Evolutionary conservation across 352 stramenopile genomes (phyloP).

Genomic region (Phytophthora agathidicida): DNA sequence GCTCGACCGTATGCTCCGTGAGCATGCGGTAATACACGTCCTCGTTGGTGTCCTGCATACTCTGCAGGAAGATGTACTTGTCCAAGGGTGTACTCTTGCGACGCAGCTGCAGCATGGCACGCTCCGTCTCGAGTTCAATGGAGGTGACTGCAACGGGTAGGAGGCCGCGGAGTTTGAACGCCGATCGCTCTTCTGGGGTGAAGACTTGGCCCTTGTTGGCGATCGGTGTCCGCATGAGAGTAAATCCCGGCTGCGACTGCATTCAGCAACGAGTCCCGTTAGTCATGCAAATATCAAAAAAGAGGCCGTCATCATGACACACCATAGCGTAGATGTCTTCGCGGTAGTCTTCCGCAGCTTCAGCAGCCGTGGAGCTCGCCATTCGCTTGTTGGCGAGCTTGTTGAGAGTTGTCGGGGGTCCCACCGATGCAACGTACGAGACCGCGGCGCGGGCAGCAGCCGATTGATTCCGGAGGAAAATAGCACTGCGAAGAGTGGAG

Average conservation of each 20-base stretch:
- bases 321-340: slow-evolving; percentile 10
- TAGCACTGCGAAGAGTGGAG: slow-evolving; percentile 16
- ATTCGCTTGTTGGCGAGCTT: slow-evolving; percentile 18
- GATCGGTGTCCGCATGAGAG: slow-evolving; percentile 80
- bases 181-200: slow-evolving; percentile 86
- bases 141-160: slow-evolving; percentile 86
- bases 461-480: slow-evolving; percentile 11
- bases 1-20: slow-evolving; percentile 89
- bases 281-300: background rate
- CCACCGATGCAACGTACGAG: slow-evolving; percentile 18
- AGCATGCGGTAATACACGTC: slow-evolving; percentile 93
- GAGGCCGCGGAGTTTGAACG: slow-evolving; percentile 91
- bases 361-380: slow-evolving; percentile 18
- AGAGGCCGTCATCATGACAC: slow-evolving; percentile 8
- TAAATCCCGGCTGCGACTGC: slow-evolving; percentile 15
- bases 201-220: slow-evolving; percentile 96
- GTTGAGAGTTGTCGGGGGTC: background rate
- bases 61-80: slow-evolving; percentile 95
- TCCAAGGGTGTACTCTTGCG: slow-evolving; percentile 86
- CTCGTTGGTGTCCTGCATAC: slow-evolving; percentile 91
- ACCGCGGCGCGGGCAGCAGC: slow-evolving; percentile 13
- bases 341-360: slow-evolving; percentile 2
- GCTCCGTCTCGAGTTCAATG: slow-evolving; percentile 88
- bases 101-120: slow-evolving; percentile 87
- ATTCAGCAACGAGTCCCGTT: slow-evolving; percentile 2